Conservation (phyloP, 2,329 filamentous ascomycete species). For the Coniochaeta sp. region DNA sequence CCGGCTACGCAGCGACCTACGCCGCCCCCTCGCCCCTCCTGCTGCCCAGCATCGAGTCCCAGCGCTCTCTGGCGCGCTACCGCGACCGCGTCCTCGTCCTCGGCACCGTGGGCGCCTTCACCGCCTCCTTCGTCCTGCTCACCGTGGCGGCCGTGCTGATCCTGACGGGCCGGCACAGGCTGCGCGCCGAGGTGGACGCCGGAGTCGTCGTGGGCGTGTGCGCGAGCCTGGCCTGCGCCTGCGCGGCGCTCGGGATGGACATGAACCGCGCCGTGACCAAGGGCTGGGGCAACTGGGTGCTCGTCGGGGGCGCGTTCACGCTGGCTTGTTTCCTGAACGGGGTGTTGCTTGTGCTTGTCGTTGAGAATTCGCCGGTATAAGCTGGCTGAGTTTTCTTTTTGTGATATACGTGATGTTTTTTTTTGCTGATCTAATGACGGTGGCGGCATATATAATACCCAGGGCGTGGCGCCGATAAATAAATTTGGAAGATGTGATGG, state of each 20-base stretch:
- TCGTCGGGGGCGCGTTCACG: conserved; percentile 34
- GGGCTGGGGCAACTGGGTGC: conserved; percentile 31
- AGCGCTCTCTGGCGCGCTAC: conserved; percentile 35
- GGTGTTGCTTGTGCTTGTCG: conserved; percentile 43
- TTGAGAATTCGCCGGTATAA: conserved; percentile 24
- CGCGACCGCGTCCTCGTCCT: conserved; percentile 49
- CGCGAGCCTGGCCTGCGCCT: conserved; percentile 56
- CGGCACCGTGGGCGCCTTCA: conserved; percentile 45
- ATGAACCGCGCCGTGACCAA: conserved; percentile 41
- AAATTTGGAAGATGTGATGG: background rate
- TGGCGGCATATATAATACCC: no score
- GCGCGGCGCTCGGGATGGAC: conserved; percentile 51
- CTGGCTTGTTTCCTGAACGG: conserved; percentile 41
- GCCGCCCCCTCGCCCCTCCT: conserved; percentile 21
- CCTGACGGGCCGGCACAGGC: conserved; percentile 58
- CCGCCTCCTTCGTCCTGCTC: conserved; percentile 55
- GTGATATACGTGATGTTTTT: no score
- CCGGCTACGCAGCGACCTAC: conserved; percentile 47
- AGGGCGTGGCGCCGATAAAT: background rate
- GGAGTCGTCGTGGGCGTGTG: conserved; percentile 65
- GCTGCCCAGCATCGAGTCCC: conserved; percentile 43
- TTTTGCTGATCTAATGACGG: no score
- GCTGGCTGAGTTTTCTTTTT: no score
- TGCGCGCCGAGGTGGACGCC: conserved; percentile 64
- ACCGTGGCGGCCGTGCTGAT: conserved; percentile 58